Evolutionary conservation across 2,329 filamentous ascomycete species (phyloP).

Genomic region (Penicillium aurantiogriseum): DNA sequence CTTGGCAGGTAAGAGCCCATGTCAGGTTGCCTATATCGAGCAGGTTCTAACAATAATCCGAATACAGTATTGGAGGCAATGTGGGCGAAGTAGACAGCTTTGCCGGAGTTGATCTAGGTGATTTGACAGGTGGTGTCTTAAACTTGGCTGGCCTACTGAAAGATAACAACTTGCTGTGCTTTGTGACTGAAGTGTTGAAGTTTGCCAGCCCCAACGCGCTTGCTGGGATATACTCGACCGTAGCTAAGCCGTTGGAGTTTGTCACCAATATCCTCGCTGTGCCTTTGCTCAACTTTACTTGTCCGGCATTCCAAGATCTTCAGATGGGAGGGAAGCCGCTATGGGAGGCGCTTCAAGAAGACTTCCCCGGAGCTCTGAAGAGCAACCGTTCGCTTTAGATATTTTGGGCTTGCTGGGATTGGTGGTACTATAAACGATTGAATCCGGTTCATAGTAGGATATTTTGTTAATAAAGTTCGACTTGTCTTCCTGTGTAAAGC

Average conservation of each 20-base stretch:
- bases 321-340: conserved; percentile 32
- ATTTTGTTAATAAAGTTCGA: not conserved
- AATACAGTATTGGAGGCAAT: conserved; percentile 52
- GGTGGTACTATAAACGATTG: not conserved
- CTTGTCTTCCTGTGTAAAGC: not conserved
- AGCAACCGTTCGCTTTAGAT: conserved; percentile 21
- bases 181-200: conserved; percentile 37
- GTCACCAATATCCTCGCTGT: conserved; percentile 30
- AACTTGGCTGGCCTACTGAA: conserved; percentile 37
- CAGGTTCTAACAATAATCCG: not conserved
- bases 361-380: conserved; percentile 31
- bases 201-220: conserved; percentile 35
- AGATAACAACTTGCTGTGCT: conserved; percentile 44
- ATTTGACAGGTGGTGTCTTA: conserved; percentile 46
- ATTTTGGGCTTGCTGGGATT: not conserved
- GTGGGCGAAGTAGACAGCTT: conserved; percentile 53
- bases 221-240: conserved; percentile 28
- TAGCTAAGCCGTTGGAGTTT: conserved; percentile 30
- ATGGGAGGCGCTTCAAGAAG: conserved; percentile 30
- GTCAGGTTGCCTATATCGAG: not conserved
- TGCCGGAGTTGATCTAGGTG: conserved; percentile 45
- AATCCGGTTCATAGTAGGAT: not conserved
- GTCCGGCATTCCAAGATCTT: conserved; percentile 35
- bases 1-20: conserved; percentile 33
- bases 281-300: conserved; percentile 31